Conservation (phyloP, 1,284 basidiomycete genomes). For the Moesziomyces antarcticus region DNA sequence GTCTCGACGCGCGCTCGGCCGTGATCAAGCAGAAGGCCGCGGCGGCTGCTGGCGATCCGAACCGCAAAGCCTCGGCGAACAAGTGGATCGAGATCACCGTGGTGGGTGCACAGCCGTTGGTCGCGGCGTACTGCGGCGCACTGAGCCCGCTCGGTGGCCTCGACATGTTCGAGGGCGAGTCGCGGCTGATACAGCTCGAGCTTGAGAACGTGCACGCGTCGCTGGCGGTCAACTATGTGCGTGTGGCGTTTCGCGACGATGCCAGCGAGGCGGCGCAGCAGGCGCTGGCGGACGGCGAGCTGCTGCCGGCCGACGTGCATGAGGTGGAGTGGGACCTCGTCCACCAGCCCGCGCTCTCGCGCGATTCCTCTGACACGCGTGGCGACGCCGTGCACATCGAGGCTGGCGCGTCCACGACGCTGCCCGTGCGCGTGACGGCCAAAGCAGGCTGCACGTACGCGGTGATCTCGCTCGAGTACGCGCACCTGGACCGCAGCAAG, state of each 20-base stretch:
- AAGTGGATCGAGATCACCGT: constrained; percentile 77
- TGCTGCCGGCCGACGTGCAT: constrained; percentile 85
- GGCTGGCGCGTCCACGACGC: constrained; percentile 77
- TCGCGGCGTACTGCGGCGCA: constrained; percentile 85
- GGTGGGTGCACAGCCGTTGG: constrained; percentile 83
- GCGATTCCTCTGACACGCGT: background rate
- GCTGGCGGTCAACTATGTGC: constrained; percentile 84
- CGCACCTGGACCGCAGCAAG: constrained; percentile 70
- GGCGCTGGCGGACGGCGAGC: constrained; percentile 77
- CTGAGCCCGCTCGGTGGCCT: constrained; percentile 84
- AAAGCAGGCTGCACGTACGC: constrained; percentile 87
- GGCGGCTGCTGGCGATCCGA: background rate
- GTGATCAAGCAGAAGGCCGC: constrained; percentile 29
- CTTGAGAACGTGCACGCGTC: constrained; percentile 80
- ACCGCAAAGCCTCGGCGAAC: background rate
- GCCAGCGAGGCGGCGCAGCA: constrained; percentile 81
- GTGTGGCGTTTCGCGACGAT: constrained; percentile 87
- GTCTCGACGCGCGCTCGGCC: constrained; percentile 74
- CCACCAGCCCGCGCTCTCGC: constrained; percentile 78
- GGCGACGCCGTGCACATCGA: constrained; percentile 69
- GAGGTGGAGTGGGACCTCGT: constrained; percentile 87
- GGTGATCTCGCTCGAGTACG: constrained; percentile 84
- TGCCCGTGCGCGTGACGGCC: constrained; percentile 81
- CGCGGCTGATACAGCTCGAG: constrained; percentile 82
- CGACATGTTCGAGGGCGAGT: constrained; percentile 93